Evolutionary conservation across 1,284 basidiomycete species (phyloP).

Genomic region (Pseudozyma thailandica): DNA sequence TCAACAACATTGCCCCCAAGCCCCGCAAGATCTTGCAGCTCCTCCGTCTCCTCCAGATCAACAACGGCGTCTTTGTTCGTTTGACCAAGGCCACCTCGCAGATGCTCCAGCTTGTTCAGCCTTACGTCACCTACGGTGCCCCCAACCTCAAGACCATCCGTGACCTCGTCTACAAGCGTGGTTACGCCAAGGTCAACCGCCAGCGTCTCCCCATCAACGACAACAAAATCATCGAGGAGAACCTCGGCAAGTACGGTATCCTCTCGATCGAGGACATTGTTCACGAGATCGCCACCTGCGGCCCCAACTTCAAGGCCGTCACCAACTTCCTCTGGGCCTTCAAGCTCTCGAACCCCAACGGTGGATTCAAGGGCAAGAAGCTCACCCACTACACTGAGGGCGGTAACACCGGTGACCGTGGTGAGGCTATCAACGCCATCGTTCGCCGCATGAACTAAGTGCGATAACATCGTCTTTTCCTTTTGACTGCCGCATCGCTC

Average conservation of each 20-base stretch:
- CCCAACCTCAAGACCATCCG: conserved; percentile 96
- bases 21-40: conserved; percentile 99
- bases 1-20: conserved; percentile 99
- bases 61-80: conserved; percentile 99
- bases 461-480: conserved; percentile 2
- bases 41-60: conserved; percentile 98
- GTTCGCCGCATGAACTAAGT: conserved; percentile 83
- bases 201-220: conserved; percentile 95
- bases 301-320: conserved; percentile 98
- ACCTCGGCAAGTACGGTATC: conserved; percentile 94
- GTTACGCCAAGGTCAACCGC: conserved; percentile 97
- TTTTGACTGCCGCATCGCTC: background rate
- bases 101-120: conserved; percentile 97
- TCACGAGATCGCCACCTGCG: conserved; percentile 93
- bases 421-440: conserved; percentile 95
- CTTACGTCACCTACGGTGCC: conserved; percentile 89
- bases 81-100: conserved; percentile 95
- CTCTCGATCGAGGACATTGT: conserved; percentile 98
- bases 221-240: conserved; percentile 91
- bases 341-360: conserved; percentile 98
- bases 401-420: conserved; percentile 91
- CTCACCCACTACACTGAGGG: conserved; percentile 76
- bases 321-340: conserved; percentile 93
- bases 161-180: conserved; percentile 99
- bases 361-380: conserved; percentile 96